These are phyloP conservation scores for Sclerotinia borealis DNA, from an alignment of 2,329 filamentous ascomycete species.

Conservation along the genomic window DNA sequence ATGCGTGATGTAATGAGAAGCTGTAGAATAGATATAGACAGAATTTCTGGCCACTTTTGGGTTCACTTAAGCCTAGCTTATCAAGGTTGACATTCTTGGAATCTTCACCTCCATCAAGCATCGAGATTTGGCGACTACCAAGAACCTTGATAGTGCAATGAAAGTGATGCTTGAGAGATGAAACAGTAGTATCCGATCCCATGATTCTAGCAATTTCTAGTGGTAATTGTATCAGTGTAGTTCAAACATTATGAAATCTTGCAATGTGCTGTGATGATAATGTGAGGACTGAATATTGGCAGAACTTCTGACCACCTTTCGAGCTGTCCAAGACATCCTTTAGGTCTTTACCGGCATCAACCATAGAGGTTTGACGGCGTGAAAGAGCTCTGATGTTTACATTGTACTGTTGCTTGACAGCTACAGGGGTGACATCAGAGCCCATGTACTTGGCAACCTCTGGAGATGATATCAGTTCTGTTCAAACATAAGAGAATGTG, in stretches of 20 bases:
- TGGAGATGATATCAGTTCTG: not conserved
- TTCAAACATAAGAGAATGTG: not conserved
- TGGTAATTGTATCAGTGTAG: not conserved
- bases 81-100: slow-evolving; percentile 32
- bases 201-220: slow-evolving; percentile 21
- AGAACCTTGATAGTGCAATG: slow-evolving; percentile 41
- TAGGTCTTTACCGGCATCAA: slow-evolving; percentile 40
- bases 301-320: slow-evolving; percentile 1
- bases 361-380: slow-evolving; percentile 41
- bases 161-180: slow-evolving; percentile 22
- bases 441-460: slow-evolving; percentile 23
- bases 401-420: slow-evolving; percentile 20
- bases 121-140: slow-evolving; percentile 42
- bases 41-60: slow-evolving; percentile 8
- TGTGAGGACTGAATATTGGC: not conserved
- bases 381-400: slow-evolving; percentile 44
- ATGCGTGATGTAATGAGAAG: not conserved
- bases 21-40: not conserved
- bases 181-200: slow-evolving; percentile 23
- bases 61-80: slow-evolving; percentile 10
- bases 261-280: not conserved
- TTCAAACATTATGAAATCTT: not conserved
- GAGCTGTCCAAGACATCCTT: slow-evolving; percentile 15
- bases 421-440: slow-evolving; percentile 21
- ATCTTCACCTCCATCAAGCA: slow-evolving; percentile 39